Conservation (phyloP, 345 rosid species). For the Bretschneidera sinensis region DNA sequence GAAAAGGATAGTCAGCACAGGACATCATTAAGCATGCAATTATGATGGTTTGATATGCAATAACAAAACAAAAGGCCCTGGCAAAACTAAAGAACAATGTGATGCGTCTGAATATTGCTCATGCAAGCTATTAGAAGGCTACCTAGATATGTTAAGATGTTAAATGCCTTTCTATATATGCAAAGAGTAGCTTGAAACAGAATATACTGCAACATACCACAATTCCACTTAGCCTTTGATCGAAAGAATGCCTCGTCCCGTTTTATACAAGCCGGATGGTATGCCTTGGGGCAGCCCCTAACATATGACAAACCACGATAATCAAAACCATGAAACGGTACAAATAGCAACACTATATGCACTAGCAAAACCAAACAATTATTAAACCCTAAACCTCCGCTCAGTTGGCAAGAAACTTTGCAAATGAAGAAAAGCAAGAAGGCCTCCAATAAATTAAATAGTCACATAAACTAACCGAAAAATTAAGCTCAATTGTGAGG, state of each 20-base stretch:
- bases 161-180: no score
- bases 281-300: conserved; percentile 99
- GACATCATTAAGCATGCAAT: background rate
- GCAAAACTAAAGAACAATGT: no score
- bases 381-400: background rate
- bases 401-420: background rate
- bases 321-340: conserved; percentile 12
- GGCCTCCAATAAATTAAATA: background rate
- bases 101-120: no score
- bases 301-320: conserved; percentile 15
- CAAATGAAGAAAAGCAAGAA: background rate
- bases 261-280: conserved; percentile 92
- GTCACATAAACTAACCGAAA: background rate
- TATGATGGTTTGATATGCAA: no score
- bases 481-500: background rate
- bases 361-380: background rate
- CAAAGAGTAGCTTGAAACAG: conserved; percentile 10
- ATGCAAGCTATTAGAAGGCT: conserved; percentile 4
- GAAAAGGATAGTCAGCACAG: background rate
- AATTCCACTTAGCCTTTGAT: conserved; percentile 88
- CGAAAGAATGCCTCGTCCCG: conserved; percentile 83
- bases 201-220: conserved; percentile 55
- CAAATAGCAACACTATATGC: background rate
- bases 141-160: background rate
- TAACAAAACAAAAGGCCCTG: no score